Evolutionary conservation across 139 green algal species (phyloP).

Genomic region (Astrephomene gubernaculifera): DNA sequence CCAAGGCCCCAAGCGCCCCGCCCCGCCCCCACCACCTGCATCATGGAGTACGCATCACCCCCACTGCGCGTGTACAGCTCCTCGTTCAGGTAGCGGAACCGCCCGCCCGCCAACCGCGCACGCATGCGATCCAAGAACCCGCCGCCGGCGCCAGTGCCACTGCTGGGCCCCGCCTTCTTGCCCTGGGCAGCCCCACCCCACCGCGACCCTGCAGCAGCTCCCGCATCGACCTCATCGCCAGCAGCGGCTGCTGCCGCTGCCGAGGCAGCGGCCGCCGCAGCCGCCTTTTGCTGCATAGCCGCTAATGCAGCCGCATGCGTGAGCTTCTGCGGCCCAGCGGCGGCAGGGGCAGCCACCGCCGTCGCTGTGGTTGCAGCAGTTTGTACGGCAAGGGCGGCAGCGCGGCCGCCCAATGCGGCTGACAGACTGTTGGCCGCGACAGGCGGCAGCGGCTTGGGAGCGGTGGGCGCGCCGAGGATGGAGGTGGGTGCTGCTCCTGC

Average conservation of each 20-base stretch:
- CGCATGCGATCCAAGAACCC: slow-evolving; percentile 81
- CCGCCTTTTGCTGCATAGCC: not conserved
- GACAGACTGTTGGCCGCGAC: not conserved
- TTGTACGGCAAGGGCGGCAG: not conserved
- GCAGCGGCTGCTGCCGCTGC: not conserved
- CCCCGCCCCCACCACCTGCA: too few species aligned
- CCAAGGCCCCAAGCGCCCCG: too few species aligned
- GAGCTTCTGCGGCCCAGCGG: not conserved
- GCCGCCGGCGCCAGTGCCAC: not conserved
- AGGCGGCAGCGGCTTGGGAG: not conserved
- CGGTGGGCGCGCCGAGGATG: slow-evolving; percentile 16
- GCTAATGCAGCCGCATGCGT: slow-evolving; percentile 19
- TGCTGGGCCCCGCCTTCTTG: slow-evolving; percentile 21
- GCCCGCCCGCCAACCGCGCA: slow-evolving; percentile 78
- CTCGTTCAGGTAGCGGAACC: slow-evolving; percentile 97
- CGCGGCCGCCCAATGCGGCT: not conserved
- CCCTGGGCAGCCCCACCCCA: not conserved
- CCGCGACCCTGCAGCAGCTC: not conserved
- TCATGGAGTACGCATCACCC: slow-evolving; percentile 68
- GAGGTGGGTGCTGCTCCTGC: not conserved
- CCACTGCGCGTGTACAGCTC: slow-evolving; percentile 91
- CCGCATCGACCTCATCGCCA: not conserved
- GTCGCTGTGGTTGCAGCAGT: not conserved
- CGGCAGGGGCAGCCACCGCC: not conserved
- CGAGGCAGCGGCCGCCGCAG: not conserved